Conservation (phyloP, 2,329 filamentous ascomycete species). For the Exophiala viscosa region DNA sequence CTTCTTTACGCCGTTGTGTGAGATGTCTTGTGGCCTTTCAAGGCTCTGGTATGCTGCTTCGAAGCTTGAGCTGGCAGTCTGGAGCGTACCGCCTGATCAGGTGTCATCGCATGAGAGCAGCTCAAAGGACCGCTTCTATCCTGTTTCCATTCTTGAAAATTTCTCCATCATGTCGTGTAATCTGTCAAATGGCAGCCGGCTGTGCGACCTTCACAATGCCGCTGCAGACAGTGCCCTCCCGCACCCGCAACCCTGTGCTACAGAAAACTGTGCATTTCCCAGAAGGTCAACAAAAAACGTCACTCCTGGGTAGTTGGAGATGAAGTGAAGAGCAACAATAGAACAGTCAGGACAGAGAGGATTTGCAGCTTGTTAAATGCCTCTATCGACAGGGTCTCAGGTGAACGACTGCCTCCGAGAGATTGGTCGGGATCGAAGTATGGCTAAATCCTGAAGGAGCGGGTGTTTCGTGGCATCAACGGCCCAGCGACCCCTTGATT, state of each 20-base stretch:
- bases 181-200: conserved; percentile 19
- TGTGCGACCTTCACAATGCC: conserved; percentile 10
- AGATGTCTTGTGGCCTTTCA: too few species aligned
- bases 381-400: too few species aligned
- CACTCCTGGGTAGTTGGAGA: not conserved
- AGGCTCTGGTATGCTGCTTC: not conserved
- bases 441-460: too few species aligned
- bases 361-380: too few species aligned
- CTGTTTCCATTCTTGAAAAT: conserved; percentile 8
- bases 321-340: too few species aligned
- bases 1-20: too few species aligned
- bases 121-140: conserved; percentile 3
- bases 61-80: not conserved
- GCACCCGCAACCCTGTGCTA: conserved; percentile 6
- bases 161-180: conserved; percentile 15
- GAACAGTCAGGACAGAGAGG: too few species aligned
- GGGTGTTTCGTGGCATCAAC: too few species aligned
- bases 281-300: not conserved
- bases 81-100: not conserved
- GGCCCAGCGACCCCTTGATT: too few species aligned
- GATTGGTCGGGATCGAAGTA: too few species aligned
- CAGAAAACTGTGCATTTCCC: not conserved
- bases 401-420: too few species aligned
- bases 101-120: conserved; percentile 3
- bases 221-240: conserved; percentile 6